Evolutionary conservation across 179 eudicot genomes (phyloP).

Genomic region (Gypsophila paniculata): DNA sequence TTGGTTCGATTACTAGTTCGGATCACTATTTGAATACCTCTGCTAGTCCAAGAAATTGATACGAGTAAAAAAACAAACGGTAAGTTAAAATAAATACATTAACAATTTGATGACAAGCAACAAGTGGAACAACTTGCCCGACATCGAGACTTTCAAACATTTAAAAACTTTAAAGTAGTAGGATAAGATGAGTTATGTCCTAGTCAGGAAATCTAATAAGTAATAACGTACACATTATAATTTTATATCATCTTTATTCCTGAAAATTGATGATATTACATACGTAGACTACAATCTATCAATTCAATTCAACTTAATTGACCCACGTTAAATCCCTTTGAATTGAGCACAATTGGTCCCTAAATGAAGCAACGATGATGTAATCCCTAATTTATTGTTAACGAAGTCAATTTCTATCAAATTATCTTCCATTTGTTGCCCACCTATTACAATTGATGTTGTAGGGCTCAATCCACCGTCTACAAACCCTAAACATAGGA

Average conservation of each 20-base stretch:
- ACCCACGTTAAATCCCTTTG: slow-evolving; percentile 15
- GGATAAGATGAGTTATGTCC: no score
- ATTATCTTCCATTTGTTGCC: slow-evolving; percentile 56
- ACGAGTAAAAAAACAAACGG: no score
- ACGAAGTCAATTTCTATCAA: slow-evolving; percentile 54
- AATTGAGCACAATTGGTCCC: slow-evolving; percentile 32
- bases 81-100: no score
- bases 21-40: no score
- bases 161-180: no score
- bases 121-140: slow-evolving; percentile 2
- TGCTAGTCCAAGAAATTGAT: no score
- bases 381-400: slow-evolving; percentile 35
- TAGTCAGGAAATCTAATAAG: background rate
- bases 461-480: slow-evolving; percentile 47
- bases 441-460: slow-evolving; percentile 58
- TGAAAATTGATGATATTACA: background rate
- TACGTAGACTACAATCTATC: background rate
- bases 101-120: background rate
- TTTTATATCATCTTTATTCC: background rate
- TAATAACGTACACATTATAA: background rate
- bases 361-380: slow-evolving; percentile 32
- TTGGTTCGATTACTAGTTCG: no score
- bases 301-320: background rate
- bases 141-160: no score
- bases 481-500: slow-evolving; percentile 48